These are phyloP conservation scores for Ophiostoma novo-ulmi DNA, from an alignment of 2,329 filamentous ascomycete species.

Conservation along the genomic window DNA sequence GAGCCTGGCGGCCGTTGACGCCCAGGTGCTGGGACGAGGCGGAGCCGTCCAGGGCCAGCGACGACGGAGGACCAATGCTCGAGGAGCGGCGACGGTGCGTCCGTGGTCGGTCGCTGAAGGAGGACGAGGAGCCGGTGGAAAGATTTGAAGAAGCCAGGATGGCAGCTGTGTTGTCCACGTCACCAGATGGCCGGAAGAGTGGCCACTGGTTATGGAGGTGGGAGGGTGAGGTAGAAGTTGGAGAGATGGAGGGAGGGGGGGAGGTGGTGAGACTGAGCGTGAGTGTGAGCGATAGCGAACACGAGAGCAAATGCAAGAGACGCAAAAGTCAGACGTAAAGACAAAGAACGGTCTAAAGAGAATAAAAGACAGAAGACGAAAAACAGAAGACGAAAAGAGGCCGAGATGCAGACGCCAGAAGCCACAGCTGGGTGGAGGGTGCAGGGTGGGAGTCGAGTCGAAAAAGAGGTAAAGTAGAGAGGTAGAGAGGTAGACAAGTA, in stretches of 20 bases:
- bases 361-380: neutral
- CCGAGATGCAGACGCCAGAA: neutral
- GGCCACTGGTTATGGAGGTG: constrained; percentile 26
- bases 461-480: neutral
- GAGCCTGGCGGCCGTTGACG: constrained; percentile 38
- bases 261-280: neutral
- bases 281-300: neutral
- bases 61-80: constrained; percentile 28
- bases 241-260: constrained; percentile 1
- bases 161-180: constrained; percentile 31
- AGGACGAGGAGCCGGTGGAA: constrained; percentile 49
- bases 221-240: neutral
- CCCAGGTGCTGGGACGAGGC: constrained; percentile 36
- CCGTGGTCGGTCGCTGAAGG: constrained; percentile 47
- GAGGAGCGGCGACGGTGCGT: constrained; percentile 42
- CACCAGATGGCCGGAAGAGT: constrained; percentile 29
- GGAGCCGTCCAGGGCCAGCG: constrained; percentile 34
- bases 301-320: neutral
- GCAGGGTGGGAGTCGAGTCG: neutral
- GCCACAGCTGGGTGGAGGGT: neutral
- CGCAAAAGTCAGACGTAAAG: neutral
- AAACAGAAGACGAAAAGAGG: neutral
- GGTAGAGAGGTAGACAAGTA: neutral
- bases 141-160: constrained; percentile 50
- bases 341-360: neutral